These are phyloP conservation scores for Tylopilus felleus DNA, from an alignment of 768 basidiomycete species.

Conservation along the genomic window DNA sequence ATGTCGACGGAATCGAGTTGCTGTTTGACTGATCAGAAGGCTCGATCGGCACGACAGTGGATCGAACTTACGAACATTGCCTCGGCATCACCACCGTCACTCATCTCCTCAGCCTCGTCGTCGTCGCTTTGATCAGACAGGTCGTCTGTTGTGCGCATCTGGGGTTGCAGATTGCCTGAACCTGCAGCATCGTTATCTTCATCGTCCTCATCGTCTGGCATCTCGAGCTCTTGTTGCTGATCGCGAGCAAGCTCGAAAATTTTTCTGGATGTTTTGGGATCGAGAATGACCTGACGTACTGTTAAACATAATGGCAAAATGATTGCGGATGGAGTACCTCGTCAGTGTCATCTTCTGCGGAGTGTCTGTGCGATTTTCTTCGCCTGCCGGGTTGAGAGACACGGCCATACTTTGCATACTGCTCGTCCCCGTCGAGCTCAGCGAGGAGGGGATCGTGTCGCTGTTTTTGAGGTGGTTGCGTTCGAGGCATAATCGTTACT, in stretches of 20 bases:
- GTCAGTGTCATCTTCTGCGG: slow-evolving; percentile 50
- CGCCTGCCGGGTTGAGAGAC: slow-evolving; percentile 74
- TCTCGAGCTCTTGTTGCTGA: slow-evolving; percentile 87
- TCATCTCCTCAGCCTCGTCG: slow-evolving; percentile 23
- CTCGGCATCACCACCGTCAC: slow-evolving; percentile 43
- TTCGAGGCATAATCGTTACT: slow-evolving; percentile 62
- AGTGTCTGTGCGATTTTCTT: slow-evolving; percentile 51
- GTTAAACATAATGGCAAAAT: slow-evolving; percentile 3
- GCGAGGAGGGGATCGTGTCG: slow-evolving; percentile 87
- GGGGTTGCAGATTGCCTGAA: slow-evolving; percentile 25
- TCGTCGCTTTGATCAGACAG: slow-evolving; percentile 59
- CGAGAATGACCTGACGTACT: slow-evolving; percentile 56
- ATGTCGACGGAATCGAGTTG: slow-evolving; percentile 91
- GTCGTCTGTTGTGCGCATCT: slow-evolving; percentile 37
- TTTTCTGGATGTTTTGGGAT: slow-evolving; percentile 76
- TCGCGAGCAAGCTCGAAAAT: slow-evolving; percentile 91
- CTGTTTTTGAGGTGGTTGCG: slow-evolving; percentile 50
- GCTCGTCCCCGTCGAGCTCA: slow-evolving; percentile 79
- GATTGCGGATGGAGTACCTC: slow-evolving; percentile 42
- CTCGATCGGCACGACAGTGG: slow-evolving; percentile 1
- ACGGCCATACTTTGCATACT: slow-evolving; percentile 72
- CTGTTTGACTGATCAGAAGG: slow-evolving; percentile 34
- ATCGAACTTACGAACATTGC: slow-evolving; percentile 52
- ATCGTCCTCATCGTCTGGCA: slow-evolving; percentile 54
- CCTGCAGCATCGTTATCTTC: slow-evolving; percentile 32